Evolutionary conservation across 768 basidiomycete species (phyloP), one percentile per base, ranked within the genome.

Genomic region (Kwoniella dejecticola): DNA sequence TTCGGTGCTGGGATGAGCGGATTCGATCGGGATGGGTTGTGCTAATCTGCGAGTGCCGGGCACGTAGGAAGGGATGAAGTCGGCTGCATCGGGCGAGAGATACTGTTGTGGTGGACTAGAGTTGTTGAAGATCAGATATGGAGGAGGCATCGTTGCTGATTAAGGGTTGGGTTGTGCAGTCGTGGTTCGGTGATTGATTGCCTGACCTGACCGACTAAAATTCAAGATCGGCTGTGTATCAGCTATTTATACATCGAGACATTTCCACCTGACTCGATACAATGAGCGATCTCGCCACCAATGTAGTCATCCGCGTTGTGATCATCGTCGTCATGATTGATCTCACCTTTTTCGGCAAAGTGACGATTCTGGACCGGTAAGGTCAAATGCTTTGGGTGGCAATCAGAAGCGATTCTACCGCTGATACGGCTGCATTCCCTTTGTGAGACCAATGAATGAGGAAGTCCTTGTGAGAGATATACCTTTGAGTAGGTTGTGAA

Each of bases 1-100:
- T 21, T 38, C 48, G 17, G 52, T 47, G 4, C 17, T 45, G 12
- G 52, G 45, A 24, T 41, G 47, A 31, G 36, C 5, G 7, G 26
- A 12, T n/a, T 42, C 52, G 38, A 62, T 62, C 6, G 60, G 52
- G 44, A 54, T 62, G n/a, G 60, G 52, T 38, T 53, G 60, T 26
- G 49, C 24, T 23, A 40, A 24, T 48, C 23, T 26, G 30, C 49
- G 47, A 40, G 40, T 26, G 27, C 60, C 44, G 19, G 52, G 46
- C 4, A 24, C 11, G 27, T 52, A 29, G 12, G 29, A 19, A 21
- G 59, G 40, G 11, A 38, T 36, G 42, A 49, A 50, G 13, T 60
- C 41, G 36, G 29, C 21, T 27, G 41, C 45, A n/a, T 29, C 38
- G 24, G 26, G 49, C 29, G 49, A 24, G 21, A 29, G 23, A 23